A percentile compares a stretch with the other conserved stretches of the same genome.
Evolutionary conservation across 2,329 filamentous ascomycete species (phyloP).

Genomic region (Aspergillus fijiensis): DNA sequence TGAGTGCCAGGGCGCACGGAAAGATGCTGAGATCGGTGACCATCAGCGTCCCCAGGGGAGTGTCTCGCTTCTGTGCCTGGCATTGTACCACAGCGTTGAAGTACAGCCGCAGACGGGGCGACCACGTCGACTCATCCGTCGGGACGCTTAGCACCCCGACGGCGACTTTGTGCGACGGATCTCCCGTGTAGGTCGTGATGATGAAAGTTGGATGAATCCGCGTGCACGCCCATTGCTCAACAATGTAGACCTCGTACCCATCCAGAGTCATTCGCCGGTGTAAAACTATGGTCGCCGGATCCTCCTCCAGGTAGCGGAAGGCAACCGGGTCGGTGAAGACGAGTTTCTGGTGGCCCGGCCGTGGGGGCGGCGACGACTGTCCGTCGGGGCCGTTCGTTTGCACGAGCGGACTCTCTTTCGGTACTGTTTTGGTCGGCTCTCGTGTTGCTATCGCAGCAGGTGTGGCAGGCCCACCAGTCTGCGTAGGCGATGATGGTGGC

Average conservation of each 20-base stretch:
- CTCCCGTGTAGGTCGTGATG: constrained; percentile 90
- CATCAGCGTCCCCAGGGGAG: constrained; percentile 80
- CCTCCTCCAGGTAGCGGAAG: constrained; percentile 79
- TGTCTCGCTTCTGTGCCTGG: constrained; percentile 80
- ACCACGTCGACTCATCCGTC: constrained; percentile 76
- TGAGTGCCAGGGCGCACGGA: constrained; percentile 88
- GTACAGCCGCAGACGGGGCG: constrained; percentile 73
- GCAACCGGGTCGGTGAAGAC: constrained; percentile 67
- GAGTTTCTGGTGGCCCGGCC: constrained; percentile 54
- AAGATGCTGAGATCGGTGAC: constrained; percentile 92
- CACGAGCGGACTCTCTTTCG: constrained; percentile 22
- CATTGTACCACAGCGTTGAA: constrained; percentile 83
- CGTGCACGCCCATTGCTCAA: constrained; percentile 97
- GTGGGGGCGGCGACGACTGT: constrained; percentile 16
- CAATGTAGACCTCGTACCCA: constrained; percentile 90
- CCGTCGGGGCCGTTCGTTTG: constrained; percentile 17
- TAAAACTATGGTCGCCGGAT: constrained; percentile 71
- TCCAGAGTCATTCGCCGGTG: constrained; percentile 67
- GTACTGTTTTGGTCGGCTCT: constrained; percentile 28
- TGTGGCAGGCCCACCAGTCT: constrained; percentile 23
- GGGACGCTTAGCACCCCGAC: constrained; percentile 81
- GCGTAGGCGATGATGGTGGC: constrained; percentile 20
- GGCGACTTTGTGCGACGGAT: constrained; percentile 72
- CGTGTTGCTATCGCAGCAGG: constrained; percentile 25
- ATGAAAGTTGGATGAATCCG: constrained; percentile 85